A percentile compares a stretch with the other conserved stretches of the same genome.
Evolutionary conservation across 2,329 filamentous ascomycete genomes (phyloP).

Genomic region (Xylariaceae sp.): DNA sequence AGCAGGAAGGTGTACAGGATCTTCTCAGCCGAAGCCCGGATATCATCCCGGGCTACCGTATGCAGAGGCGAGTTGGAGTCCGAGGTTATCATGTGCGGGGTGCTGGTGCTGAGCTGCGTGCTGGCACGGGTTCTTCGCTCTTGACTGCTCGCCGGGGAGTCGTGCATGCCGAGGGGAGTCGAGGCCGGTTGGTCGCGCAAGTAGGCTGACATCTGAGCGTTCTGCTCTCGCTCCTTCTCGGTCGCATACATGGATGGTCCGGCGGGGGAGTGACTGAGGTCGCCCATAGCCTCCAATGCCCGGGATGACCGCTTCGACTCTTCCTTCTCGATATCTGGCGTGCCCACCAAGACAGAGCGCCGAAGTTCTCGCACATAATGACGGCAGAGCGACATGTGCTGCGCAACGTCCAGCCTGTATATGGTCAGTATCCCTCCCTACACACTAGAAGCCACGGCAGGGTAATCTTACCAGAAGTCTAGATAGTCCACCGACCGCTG

Average conservation of each 20-base stretch:
- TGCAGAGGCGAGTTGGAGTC: conserved; percentile 79
- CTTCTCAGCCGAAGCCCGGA: conserved; percentile 90
- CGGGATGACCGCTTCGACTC: conserved; percentile 79
- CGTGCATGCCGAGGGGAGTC: conserved; percentile 39
- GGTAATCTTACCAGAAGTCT: conserved; percentile 89
- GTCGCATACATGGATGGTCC: conserved; percentile 56
- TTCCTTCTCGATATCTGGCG: conserved; percentile 77
- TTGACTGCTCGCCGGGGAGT: conserved; percentile 48
- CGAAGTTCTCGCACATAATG: conserved; percentile 95
- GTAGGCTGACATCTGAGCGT: conserved; percentile 87
- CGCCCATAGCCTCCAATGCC: conserved; percentile 65
- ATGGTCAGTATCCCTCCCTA: conserved; percentile 10
- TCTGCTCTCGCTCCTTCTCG: conserved; percentile 68
- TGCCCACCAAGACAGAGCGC: conserved; percentile 85
- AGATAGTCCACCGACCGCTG: conserved; percentile 96
- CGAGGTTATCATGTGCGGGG: conserved; percentile 53
- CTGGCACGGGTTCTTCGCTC: conserved; percentile 39
- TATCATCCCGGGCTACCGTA: conserved; percentile 79
- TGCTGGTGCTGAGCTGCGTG: conserved; percentile 52
- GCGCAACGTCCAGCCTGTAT: conserved; percentile 90
- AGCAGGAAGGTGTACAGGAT: conserved; percentile 97
- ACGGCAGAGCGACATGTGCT: conserved; percentile 95
- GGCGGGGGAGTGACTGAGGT: conserved; percentile 52
- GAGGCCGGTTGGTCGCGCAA: conserved; percentile 58
- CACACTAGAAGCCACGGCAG: conserved; percentile 5